Conservation (phyloP, 805 yeast genomes). For the Barnettozyma siamensis region DNA sequence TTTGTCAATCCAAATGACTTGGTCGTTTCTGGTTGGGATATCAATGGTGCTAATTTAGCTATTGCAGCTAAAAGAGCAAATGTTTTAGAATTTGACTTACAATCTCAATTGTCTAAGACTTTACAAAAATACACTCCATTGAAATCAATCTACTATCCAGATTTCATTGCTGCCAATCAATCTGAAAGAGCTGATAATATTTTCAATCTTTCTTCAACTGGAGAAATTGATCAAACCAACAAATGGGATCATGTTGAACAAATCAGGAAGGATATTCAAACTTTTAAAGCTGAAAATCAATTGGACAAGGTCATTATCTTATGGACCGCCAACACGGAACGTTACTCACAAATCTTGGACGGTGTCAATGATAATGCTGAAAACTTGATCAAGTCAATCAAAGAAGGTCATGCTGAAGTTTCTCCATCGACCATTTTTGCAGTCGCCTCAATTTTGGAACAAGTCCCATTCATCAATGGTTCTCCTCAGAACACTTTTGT, state of each 20-base stretch:
- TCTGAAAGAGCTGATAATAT: constrained; percentile 87
- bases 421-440: constrained; percentile 95
- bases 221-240: constrained; percentile 46
- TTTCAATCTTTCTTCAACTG: constrained; percentile 48
- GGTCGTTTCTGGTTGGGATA: constrained; percentile 93
- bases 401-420: constrained; percentile 73
- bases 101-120: constrained; percentile 61
- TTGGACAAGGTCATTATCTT: constrained; percentile 85
- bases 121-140: constrained; percentile 62
- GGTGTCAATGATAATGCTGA: constrained; percentile 90
- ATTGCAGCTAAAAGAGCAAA: constrained; percentile 80
- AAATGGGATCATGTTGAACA: constrained; percentile 90
- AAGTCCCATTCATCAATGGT: constrained; percentile 88
- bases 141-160: constrained; percentile 90
- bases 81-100: constrained; percentile 83
- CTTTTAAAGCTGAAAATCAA: constrained; percentile 63
- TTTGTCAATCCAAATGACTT: constrained; percentile 87
- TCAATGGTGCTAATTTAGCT: constrained; percentile 61
- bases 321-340: constrained; percentile 98
- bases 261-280: constrained; percentile 76
- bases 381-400: constrained; percentile 66
- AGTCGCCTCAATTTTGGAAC: constrained; percentile 85
- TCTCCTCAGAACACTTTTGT: constrained; percentile 97
- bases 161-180: constrained; percentile 93
- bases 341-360: constrained; percentile 69